Conservation (phyloP, 805 yeast species). For the Candida piceae region DNA sequence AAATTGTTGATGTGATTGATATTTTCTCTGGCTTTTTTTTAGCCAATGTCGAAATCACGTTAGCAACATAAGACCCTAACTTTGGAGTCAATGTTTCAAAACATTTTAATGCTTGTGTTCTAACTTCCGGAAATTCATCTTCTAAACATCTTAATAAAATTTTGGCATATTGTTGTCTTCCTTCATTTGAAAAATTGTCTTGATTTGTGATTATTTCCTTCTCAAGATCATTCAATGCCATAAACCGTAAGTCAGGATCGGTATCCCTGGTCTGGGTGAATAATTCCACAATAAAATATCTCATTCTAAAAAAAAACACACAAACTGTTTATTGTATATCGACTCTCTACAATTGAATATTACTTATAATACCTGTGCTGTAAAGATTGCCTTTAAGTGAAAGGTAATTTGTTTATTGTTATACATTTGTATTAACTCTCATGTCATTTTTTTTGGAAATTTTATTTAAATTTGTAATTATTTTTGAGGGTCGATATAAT, state of each 20-base stretch:
- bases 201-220: conserved; percentile 32
- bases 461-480: no score
- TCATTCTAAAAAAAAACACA: conserved; percentile 9
- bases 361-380: no score
- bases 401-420: no score
- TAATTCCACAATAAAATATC: conserved; percentile 24
- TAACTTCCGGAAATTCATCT: conserved; percentile 68
- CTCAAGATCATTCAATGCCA: conserved; percentile 76
- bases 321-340: no score
- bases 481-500: no score
- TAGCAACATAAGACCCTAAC: conserved; percentile 29
- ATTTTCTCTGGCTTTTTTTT: conserved; percentile 22
- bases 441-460: no score
- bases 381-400: no score
- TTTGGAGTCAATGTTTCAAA: conserved; percentile 33
- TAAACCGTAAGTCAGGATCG: conserved; percentile 78
- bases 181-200: conserved; percentile 35
- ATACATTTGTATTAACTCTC: no score
- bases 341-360: no score
- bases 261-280: conserved; percentile 51
- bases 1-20: conserved; percentile 42
- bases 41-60: conserved; percentile 27
- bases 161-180: conserved; percentile 27
- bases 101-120: conserved; percentile 65
- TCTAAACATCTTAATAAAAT: conserved; percentile 33